Evolutionary conservation across 352 stramenopile genomes (phyloP).

Genomic region (Pythium biforme): DNA sequence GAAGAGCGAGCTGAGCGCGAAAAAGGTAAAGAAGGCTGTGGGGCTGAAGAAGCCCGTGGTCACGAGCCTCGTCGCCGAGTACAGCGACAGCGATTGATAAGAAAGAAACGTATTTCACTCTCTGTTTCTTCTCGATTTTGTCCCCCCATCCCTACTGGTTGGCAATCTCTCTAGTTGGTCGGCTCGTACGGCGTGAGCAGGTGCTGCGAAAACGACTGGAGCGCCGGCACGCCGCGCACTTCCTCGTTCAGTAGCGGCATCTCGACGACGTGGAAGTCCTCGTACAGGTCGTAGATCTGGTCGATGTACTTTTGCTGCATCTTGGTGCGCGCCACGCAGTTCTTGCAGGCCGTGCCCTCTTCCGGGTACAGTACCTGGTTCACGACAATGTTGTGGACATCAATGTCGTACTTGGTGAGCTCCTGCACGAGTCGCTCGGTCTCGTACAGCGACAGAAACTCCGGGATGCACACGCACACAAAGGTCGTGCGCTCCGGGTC

Average conservation of each 20-base stretch:
- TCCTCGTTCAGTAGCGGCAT: conserved; percentile 99
- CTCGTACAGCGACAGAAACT: conserved; percentile 99
- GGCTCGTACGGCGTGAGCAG: conserved; percentile 94
- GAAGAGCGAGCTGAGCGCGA: conserved; percentile 35
- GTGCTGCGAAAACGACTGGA: conserved; percentile 93
- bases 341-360: conserved; percentile 77
- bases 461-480: conserved; percentile 99
- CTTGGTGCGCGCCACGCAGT: conserved; percentile 95
- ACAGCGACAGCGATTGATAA: conserved; percentile 65
- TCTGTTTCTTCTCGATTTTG: neutral
- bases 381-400: conserved; percentile 99
- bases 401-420: conserved; percentile 99
- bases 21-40: conserved; percentile 31
- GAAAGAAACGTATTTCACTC: neutral
- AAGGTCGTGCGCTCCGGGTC: conserved; percentile 98
- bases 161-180: conserved; percentile 40
- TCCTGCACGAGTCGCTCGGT: conserved; percentile 99
- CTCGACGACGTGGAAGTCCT: conserved; percentile 99
- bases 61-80: conserved; percentile 67
- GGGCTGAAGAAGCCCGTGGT: conserved; percentile 33
- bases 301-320: conserved; percentile 99
- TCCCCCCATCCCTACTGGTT: neutral
- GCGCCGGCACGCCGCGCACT: conserved; percentile 94
- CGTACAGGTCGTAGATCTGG: conserved; percentile 99
- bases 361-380: conserved; percentile 98